A percentile compares a stretch with the other conserved stretches of the same genome.
These are phyloP conservation scores for Blastobotrys capitulatus DNA, from an alignment of 1,139 yeast genomes.

Conservation along the genomic window DNA sequence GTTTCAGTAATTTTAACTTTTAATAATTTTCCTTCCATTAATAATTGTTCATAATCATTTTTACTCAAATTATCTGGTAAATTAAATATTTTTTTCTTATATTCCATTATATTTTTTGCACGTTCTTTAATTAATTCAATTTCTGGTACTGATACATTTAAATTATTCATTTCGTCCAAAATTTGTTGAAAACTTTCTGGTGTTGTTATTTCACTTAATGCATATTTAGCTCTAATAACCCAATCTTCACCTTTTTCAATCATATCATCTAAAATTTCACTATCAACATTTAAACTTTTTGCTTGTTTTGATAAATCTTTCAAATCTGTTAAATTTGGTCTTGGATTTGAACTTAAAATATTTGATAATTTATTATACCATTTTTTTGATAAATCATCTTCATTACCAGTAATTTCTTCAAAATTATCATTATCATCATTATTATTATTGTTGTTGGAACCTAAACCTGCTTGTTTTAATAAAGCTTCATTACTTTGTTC, in stretches of 20 bases:
- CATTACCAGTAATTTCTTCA: constrained; percentile 51
- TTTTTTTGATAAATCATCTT: constrained; percentile 32
- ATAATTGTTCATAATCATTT: constrained; percentile 26
- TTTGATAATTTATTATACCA: constrained; percentile 50
- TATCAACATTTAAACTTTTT: not conserved
- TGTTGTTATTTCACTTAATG: constrained; percentile 29
- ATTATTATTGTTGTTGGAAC: too few relatives aligned
- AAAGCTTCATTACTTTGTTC: constrained; percentile 17
- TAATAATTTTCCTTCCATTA: constrained; percentile 50
- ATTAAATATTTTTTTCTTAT: constrained; percentile 40
- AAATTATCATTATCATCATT: constrained; percentile 37
- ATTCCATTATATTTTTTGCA: constrained; percentile 49
- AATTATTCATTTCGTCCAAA: constrained; percentile 43
- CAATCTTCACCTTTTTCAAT: constrained; percentile 44
- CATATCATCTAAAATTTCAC: constrained; percentile 36
- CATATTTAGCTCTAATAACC: constrained; percentile 51
- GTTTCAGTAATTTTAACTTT: constrained; percentile 54
- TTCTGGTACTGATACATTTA: constrained; percentile 50
- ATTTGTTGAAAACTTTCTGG: constrained; percentile 34
- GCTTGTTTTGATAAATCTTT: constrained; percentile 31
- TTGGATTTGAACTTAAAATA: constrained; percentile 39
- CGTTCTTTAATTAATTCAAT: constrained; percentile 54
- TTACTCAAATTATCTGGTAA: not conserved
- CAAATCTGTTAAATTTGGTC: constrained; percentile 45
- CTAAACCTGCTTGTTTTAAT: too few relatives aligned